These are phyloP conservation scores for Neurospora sp. DNA, from an alignment of 495 filamentous ascomycete genomes.

Conservation along the genomic window DNA sequence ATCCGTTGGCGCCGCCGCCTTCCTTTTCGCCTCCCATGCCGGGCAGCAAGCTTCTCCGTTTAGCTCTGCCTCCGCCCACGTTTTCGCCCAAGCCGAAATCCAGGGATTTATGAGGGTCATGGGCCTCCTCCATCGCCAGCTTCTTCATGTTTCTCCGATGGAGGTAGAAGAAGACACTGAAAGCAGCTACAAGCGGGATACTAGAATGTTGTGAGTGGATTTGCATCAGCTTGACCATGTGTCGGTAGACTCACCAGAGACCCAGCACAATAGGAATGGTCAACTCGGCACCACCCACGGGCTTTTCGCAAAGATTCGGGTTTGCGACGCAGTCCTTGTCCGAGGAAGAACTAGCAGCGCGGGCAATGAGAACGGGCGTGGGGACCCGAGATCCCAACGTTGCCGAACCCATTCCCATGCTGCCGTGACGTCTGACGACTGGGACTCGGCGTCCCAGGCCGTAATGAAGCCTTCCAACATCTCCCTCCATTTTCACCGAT, in stretches of 20 bases:
- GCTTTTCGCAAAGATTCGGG: slow-evolving; percentile 40
- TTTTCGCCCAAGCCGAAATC: slow-evolving; percentile 75
- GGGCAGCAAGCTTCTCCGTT: slow-evolving; percentile 35
- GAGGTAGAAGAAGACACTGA: slow-evolving; percentile 60
- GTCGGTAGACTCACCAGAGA: slow-evolving; percentile 57
- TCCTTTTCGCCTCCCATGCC: slow-evolving; percentile 38
- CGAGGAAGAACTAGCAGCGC: slow-evolving; percentile 6
- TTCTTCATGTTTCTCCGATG: slow-evolving; percentile 68
- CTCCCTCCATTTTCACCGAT: slow-evolving; percentile 19
- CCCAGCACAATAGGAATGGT: slow-evolving; percentile 71
- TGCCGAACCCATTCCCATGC: slow-evolving; percentile 2
- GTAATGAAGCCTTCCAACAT: slow-evolving; percentile 9
- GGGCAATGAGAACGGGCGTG: slow-evolving; percentile 7
- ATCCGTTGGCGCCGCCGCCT: slow-evolving; percentile 6
- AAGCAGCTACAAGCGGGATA: slow-evolving; percentile 61
- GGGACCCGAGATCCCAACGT: slow-evolving; percentile 9
- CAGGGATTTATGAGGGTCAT: slow-evolving; percentile 83
- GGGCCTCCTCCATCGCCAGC: slow-evolving; percentile 65
- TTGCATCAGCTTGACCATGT: slow-evolving; percentile 9
- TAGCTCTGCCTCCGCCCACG: slow-evolving; percentile 20
- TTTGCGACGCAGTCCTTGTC: slow-evolving; percentile 12
- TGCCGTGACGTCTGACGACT: slow-evolving; percentile 1
- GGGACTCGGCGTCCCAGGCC: slow-evolving; percentile 21
- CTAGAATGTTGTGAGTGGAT: slow-evolving; percentile 35
- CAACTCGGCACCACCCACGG: slow-evolving; percentile 43